Evolutionary conservation across 257 asterid species (phyloP).

Genomic region (Henckelia pumila): DNA sequence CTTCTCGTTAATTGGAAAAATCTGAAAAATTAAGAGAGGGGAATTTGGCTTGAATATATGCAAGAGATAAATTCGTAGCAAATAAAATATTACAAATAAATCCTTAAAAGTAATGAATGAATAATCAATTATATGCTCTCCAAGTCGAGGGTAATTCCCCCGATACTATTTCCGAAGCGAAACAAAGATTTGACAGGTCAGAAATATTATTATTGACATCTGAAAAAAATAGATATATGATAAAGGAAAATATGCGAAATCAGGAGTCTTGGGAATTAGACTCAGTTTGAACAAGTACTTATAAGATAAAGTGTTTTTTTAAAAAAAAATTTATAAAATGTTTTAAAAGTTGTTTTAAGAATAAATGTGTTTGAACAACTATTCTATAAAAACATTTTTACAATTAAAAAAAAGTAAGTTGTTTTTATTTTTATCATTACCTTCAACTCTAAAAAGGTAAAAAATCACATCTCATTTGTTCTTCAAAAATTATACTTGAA

Average conservation of each 20-base stretch:
- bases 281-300: no score
- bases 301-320: no score
- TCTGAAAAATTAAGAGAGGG: neutral
- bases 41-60: neutral
- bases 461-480: no score
- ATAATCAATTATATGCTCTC: neutral
- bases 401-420: no score
- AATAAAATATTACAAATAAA: neutral
- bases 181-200: neutral
- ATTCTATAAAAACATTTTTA: no score
- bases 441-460: no score
- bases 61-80: slow-evolving; percentile 7
- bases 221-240: slow-evolving; percentile 6
- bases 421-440: no score
- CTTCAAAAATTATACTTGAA: no score
- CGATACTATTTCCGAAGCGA: neutral
- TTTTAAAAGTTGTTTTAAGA: no score
- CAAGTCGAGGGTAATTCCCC: neutral
- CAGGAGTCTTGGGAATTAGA: no score
- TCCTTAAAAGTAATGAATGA: slow-evolving; percentile 7
- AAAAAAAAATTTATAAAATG: no score
- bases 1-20: slow-evolving; percentile 38
- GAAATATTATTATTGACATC: neutral
- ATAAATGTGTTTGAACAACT: no score
- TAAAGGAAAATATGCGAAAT: neutral